These are phyloP conservation scores for Pyrrhoderma noxium DNA, from an alignment of 1,284 basidiomycete species.

Conservation along the genomic window DNA sequence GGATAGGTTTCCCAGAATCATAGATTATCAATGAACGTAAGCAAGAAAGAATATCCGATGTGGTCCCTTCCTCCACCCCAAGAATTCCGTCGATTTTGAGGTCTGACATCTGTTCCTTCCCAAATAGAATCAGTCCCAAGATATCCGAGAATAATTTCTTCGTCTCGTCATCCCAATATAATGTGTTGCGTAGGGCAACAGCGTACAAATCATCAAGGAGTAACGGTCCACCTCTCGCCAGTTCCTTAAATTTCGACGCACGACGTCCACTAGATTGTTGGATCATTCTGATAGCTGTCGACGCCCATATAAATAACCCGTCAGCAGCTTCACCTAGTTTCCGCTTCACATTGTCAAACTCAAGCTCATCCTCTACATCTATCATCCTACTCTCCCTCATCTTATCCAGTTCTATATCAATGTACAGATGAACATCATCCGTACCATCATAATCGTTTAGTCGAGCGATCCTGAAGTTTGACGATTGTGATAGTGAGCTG, in stretches of 20 bases:
- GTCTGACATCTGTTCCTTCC: neutral
- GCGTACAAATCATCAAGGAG: neutral
- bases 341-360: conserved; percentile 15
- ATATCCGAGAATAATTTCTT: neutral
- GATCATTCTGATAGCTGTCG: conserved; percentile 22
- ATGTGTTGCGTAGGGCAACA: neutral
- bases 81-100: too few relatives aligned
- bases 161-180: neutral
- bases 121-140: neutral
- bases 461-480: too few relatives aligned
- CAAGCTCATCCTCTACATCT: too few relatives aligned
- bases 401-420: too few relatives aligned
- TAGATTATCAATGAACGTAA: neutral
- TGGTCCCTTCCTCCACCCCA: too few relatives aligned
- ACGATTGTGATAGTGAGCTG: too few relatives aligned
- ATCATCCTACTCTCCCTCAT: too few relatives aligned
- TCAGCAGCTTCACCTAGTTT: too few relatives aligned
- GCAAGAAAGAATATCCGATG: neutral
- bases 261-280: too few relatives aligned
- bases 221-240: neutral
- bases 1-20: neutral
- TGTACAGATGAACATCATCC: too few relatives aligned
- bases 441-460: too few relatives aligned
- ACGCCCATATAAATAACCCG: too few relatives aligned
- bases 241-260: neutral